phyloP scores from a whole-genome alignment of 208 protist genomes.

The Trypanosoma scelopori region DNA sequence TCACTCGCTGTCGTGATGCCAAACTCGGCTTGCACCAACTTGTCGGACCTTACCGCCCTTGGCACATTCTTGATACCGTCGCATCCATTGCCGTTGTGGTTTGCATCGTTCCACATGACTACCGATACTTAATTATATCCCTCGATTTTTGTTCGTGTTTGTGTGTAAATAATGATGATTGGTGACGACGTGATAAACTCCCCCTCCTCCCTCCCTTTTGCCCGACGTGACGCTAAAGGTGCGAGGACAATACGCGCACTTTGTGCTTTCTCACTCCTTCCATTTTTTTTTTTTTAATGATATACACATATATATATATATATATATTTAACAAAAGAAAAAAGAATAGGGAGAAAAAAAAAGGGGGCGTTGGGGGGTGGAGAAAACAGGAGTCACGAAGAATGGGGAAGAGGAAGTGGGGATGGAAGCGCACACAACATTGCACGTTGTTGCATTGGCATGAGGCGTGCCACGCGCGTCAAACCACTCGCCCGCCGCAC shows the following conservation, averaged over 20 bases:
- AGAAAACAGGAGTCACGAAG: slow-evolving; percentile 7
- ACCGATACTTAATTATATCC: not conserved
- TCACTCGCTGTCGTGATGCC: slow-evolving; percentile 10
- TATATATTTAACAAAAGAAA: not conserved
- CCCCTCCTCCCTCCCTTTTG: too few species aligned
- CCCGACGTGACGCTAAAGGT: not conserved
- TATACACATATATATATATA: slow-evolving; percentile 1
- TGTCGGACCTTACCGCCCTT: not conserved
- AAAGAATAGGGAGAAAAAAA: slow-evolving; percentile 18
- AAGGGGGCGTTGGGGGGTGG: too few species aligned
- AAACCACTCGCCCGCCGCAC: too few species aligned
- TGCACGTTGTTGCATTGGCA: too few species aligned
- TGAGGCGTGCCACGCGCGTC: too few species aligned
- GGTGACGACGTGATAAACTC: not conserved
- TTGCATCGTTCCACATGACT: not conserved
- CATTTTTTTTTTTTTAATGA: too few species aligned
- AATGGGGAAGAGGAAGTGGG: slow-evolving; percentile 6
- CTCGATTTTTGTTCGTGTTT: not conserved
- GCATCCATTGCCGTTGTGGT: not conserved
- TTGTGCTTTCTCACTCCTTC: too few species aligned
- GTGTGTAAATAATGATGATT: too few species aligned
- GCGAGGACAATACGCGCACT: too few species aligned
- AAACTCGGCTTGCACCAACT: slow-evolving; percentile 16
- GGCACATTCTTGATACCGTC: not conserved
- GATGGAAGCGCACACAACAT: not conserved